Conservation (phyloP, 2,329 filamentous ascomycete species). For the Claviceps capensis region DNA sequence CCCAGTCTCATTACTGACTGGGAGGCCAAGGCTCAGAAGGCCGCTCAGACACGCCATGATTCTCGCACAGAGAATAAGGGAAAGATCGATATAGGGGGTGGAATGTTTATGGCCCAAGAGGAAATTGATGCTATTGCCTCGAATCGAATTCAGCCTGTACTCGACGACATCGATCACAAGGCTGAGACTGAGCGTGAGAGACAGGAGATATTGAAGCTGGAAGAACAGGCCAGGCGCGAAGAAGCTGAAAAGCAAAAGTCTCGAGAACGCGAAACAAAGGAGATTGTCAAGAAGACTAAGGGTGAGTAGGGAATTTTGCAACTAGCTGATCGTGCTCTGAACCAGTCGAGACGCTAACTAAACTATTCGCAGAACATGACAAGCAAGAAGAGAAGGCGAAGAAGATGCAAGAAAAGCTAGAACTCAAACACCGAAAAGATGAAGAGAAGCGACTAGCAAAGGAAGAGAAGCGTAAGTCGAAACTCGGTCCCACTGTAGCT, state of each 20-base stretch:
- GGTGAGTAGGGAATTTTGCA: slow-evolving; percentile 30
- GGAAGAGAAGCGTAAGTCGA: slow-evolving; percentile 34
- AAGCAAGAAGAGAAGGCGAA: slow-evolving; percentile 24
- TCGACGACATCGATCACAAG: slow-evolving; percentile 73
- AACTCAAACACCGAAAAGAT: slow-evolving; percentile 10
- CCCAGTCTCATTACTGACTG: slow-evolving; percentile 59
- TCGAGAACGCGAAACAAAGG: slow-evolving; percentile 38
- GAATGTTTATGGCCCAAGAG: slow-evolving; percentile 63
- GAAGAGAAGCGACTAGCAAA: slow-evolving; percentile 27
- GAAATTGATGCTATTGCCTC: slow-evolving; percentile 71
- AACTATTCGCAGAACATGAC: slow-evolving; percentile 26
- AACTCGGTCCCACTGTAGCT: slow-evolving; percentile 7
- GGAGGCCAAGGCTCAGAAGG: slow-evolving; percentile 61
- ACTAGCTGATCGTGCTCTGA: neutral
- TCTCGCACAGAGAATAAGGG: slow-evolving; percentile 39
- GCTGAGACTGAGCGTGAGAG: slow-evolving; percentile 59
- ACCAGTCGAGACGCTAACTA: slow-evolving; percentile 7
- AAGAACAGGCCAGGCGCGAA: slow-evolving; percentile 43
- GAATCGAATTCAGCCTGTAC: slow-evolving; percentile 62
- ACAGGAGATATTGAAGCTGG: slow-evolving; percentile 49
- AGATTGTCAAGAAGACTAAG: slow-evolving; percentile 40
- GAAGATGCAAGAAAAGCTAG: slow-evolving; percentile 8
- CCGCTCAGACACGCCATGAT: slow-evolving; percentile 53
- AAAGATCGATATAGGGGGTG: slow-evolving; percentile 60
- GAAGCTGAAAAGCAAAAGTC: slow-evolving; percentile 32